Conservation (phyloP, 768 basidiomycete species). For the Suillus placidus region DNA sequence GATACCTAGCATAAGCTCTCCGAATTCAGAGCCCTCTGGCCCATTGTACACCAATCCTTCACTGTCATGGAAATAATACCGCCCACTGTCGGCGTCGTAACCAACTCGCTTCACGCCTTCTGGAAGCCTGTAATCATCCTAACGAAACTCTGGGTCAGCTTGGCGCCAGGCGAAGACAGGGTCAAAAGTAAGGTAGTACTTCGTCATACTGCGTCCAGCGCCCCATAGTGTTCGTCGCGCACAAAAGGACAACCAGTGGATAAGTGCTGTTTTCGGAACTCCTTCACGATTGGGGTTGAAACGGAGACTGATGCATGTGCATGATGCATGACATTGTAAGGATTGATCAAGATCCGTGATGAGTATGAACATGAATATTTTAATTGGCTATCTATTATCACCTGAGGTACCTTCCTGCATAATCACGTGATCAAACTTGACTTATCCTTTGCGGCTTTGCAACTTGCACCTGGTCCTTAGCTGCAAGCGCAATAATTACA, state of each 20-base stretch:
- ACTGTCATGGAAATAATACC: conserved; percentile 64
- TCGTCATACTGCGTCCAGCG: conserved; percentile 44
- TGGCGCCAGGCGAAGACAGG: neutral
- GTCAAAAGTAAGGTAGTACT: conserved; percentile 10
- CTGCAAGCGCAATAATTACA: too few species aligned
- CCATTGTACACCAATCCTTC: conserved; percentile 60
- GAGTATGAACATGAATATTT: too few species aligned
- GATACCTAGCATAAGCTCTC: conserved; percentile 48
- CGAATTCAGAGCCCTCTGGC: conserved; percentile 62
- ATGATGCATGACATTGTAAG: too few species aligned
- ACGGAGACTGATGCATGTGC: neutral
- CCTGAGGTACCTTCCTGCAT: too few species aligned
- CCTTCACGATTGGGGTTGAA: neutral
- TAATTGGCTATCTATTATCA: too few species aligned
- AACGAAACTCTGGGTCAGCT: conserved; percentile 6
- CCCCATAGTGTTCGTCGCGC: conserved; percentile 29
- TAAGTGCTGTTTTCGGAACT: conserved; percentile 4
- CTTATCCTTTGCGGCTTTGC: too few species aligned
- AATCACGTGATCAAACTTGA: too few species aligned
- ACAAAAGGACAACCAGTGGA: conserved; percentile 24
- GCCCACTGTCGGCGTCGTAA: conserved; percentile 71
- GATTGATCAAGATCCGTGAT: too few species aligned
- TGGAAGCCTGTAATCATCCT: conserved; percentile 58
- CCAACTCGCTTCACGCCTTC: conserved; percentile 65
- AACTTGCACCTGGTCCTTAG: too few species aligned